Evolutionary conservation across 208 protist species (phyloP).

Genomic region (Wallacemonas sp.): DNA sequence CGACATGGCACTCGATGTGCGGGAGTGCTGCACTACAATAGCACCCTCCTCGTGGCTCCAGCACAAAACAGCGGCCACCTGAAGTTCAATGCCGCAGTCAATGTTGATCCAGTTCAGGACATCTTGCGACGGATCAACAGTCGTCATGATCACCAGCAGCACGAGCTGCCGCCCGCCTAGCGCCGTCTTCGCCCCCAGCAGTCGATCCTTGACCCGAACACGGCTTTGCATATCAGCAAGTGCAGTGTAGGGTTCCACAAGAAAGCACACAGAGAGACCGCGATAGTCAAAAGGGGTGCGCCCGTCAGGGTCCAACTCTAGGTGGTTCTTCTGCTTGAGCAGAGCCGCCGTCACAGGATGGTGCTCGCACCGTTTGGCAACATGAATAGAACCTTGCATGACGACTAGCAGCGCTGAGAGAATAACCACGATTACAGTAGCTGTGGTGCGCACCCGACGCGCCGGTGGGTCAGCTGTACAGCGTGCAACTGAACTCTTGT

Average conservation of each 20-base stretch:
- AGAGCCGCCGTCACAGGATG: neutral
- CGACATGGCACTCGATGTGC: constrained; percentile 28
- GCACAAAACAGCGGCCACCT: constrained; percentile 50
- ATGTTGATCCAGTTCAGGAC: constrained; percentile 68
- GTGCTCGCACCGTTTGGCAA: neutral
- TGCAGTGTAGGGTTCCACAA: neutral
- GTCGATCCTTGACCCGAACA: neutral
- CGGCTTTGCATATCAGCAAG: neutral
- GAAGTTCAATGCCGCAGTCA: constrained; percentile 54
- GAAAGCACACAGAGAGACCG: neutral
- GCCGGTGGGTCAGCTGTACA: too few relatives aligned
- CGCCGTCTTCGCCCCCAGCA: neutral
- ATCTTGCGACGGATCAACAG: constrained; percentile 40
- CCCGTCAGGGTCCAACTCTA: neutral
- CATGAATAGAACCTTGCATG: constrained; percentile 5
- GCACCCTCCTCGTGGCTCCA: constrained; percentile 64
- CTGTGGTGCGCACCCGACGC: too few relatives aligned
- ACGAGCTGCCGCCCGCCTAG: constrained; percentile 16
- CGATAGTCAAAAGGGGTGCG: neutral
- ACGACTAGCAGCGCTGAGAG: too few relatives aligned
- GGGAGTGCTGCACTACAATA: constrained; percentile 50
- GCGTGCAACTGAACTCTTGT: too few relatives aligned
- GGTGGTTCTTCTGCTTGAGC: constrained; percentile 1
- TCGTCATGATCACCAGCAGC: constrained; percentile 30
- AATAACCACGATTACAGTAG: too few relatives aligned